Conservation (phyloP, 345 rosid species). For the Populus pruinosa region DNA sequence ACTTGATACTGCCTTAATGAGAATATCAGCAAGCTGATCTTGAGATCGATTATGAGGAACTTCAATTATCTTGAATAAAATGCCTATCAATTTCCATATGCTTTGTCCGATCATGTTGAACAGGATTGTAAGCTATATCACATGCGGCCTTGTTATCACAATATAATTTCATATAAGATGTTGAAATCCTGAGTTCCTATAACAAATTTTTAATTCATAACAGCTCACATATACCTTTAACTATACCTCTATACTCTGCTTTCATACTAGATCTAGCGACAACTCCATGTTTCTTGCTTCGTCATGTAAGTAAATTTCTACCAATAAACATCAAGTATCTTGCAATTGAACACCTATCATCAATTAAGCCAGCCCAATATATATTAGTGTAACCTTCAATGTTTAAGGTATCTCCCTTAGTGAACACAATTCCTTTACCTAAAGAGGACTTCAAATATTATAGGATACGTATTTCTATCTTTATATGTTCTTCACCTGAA, state of each 20-base stretch:
- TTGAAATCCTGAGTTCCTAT: neutral
- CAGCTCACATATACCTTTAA: too few species aligned
- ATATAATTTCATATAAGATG: neutral
- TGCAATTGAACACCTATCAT: neutral
- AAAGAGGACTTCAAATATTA: neutral
- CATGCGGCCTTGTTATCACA: neutral
- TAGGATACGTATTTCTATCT: rapidly evolving
- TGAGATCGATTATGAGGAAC: too few species aligned
- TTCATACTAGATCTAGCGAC: too few species aligned
- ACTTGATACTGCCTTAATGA: neutral
- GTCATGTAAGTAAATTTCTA: too few species aligned
- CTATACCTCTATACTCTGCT: too few species aligned
- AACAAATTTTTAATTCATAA: neutral
- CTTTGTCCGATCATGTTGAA: neutral
- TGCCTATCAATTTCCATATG: too few species aligned
- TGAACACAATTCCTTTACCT: neutral
- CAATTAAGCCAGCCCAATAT: neutral
- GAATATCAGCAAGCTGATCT: neutral
- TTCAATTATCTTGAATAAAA: neutral
- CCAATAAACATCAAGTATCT: too few species aligned
- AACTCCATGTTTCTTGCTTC: neutral
- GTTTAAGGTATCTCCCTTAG: neutral
- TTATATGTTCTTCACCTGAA: too few species aligned
- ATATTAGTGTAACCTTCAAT: neutral
- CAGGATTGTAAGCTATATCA: neutral